Evolutionary conservation across 345 rosid genomes (phyloP).

Genomic region (Brassica juncea): DNA sequence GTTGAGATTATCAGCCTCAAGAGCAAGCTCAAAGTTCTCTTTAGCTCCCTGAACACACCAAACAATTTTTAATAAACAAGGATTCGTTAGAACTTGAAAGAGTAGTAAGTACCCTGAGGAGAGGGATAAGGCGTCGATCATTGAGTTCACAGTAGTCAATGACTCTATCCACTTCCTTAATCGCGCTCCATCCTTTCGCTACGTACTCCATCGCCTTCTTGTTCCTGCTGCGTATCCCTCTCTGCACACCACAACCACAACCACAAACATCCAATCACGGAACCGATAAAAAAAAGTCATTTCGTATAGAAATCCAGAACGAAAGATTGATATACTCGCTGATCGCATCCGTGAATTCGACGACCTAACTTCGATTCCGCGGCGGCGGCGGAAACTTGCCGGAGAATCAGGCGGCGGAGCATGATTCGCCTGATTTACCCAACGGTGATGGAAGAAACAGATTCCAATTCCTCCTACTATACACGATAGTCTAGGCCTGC

Average conservation of each 20-base stretch:
- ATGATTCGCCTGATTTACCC: background rate
- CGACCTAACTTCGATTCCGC: background rate
- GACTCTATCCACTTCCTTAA: constrained; percentile 89
- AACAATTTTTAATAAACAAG: background rate
- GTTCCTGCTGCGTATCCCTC: constrained; percentile 76
- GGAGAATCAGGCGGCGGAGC: constrained; percentile 3
- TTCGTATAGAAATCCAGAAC: background rate
- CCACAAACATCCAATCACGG: background rate
- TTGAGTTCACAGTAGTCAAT: constrained; percentile 82
- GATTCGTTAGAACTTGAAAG: background rate
- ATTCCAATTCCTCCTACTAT: background rate
- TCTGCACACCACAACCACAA: constrained; percentile 39
- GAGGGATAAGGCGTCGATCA: constrained; percentile 85
- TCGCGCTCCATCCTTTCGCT: constrained; percentile 82
- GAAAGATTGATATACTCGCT: background rate
- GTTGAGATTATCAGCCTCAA: constrained; percentile 74
- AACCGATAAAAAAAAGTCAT: background rate
- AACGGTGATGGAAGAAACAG: background rate
- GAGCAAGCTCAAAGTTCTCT: constrained; percentile 86
- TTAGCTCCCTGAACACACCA: constrained; percentile 61
- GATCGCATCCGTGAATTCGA: background rate
- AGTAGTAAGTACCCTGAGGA: constrained; percentile 49
- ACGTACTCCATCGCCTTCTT: constrained; percentile 88
- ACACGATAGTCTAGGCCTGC: background rate
- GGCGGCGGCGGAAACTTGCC: background rate